Conservation (phyloP, 352 stramenopile species). For the Phytophthora agathidicida region DNA sequence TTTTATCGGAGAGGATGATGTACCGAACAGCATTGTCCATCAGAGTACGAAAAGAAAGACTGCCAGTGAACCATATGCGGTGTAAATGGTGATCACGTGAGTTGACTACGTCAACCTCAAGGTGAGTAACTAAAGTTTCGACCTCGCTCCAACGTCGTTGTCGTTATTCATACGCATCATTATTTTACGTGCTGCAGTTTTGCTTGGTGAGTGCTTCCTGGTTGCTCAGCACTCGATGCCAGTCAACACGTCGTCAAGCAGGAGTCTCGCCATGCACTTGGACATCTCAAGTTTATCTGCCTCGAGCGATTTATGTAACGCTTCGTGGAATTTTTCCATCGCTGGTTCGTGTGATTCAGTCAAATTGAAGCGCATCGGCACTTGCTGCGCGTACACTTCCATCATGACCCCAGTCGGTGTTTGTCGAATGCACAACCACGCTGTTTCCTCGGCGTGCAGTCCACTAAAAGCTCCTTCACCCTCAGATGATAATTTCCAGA, state of each 20-base stretch:
- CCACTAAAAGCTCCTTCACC: conserved; percentile 29
- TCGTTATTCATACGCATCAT: too few species aligned
- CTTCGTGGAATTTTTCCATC: conserved; percentile 24
- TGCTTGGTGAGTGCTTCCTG: too few species aligned
- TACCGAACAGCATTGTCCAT: too few species aligned
- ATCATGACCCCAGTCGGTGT: conserved; percentile 17
- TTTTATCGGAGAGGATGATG: too few species aligned
- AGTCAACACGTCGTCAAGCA: conserved; percentile 20
- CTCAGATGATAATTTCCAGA: conserved; percentile 53
- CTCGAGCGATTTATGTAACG: conserved; percentile 14
- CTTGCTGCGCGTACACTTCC: conserved; percentile 40
- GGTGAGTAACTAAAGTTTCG: too few species aligned
- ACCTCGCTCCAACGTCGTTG: too few species aligned
- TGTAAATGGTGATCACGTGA: too few species aligned
- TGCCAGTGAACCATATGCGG: too few species aligned
- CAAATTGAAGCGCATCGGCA: conserved; percentile 21
- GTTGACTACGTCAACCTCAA: too few species aligned
- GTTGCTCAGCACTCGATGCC: conserved; percentile 16
- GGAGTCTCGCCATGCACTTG: conserved; percentile 11
- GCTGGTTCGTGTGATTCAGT: conserved; percentile 1
- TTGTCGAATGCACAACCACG: conserved; percentile 19
- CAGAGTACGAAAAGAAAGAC: too few species aligned
- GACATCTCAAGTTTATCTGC: conserved; percentile 18
- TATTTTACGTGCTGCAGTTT: too few species aligned
- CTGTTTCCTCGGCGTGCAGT: conserved; percentile 33